Conservation (phyloP, 2,329 filamentous ascomycete species). For the Trichoderma sp. region DNA sequence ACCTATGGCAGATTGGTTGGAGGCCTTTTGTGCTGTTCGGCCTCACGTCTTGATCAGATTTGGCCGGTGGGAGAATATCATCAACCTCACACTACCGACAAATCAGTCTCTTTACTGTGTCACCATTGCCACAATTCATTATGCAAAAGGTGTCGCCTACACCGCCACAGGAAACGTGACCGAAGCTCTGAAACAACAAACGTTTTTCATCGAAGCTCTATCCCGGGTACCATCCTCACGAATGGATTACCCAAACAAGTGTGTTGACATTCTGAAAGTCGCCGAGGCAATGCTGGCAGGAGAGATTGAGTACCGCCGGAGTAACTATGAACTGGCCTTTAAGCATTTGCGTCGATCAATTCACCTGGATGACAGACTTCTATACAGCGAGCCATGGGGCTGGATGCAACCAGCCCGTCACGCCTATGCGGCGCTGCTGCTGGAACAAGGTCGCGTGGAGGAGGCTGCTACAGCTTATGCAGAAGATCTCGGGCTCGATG, state of each 20-base stretch:
- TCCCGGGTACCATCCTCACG: not conserved
- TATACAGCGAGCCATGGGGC: conserved; percentile 71
- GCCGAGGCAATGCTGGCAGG: conserved; percentile 67
- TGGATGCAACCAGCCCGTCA: conserved; percentile 75
- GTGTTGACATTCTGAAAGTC: conserved; percentile 56
- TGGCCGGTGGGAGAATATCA: conserved; percentile 67
- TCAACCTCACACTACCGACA: conserved; percentile 54
- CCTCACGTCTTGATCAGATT: conserved; percentile 69
- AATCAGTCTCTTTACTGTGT: conserved; percentile 63
- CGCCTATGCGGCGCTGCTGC: conserved; percentile 65
- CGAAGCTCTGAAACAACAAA: conserved; percentile 45
- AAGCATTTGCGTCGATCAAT: conserved; percentile 56
- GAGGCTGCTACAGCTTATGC: conserved; percentile 58
- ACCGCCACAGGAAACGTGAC: conserved; percentile 62
- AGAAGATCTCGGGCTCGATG: conserved; percentile 60
- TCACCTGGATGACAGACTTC: conserved; percentile 59
- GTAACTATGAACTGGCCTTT: conserved; percentile 60
- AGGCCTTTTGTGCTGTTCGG: not conserved
- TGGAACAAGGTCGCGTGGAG: conserved; percentile 61
- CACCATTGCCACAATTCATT: conserved; percentile 67
- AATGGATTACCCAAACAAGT: not conserved
- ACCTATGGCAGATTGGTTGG: not conserved
- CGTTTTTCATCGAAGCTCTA: not conserved
- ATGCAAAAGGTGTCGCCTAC: conserved; percentile 68
- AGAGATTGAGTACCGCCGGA: conserved; percentile 68